Base-by-base conservation (phyloP, 148 eudicot genomes). In the Amaranthus cruentus region DNA sequence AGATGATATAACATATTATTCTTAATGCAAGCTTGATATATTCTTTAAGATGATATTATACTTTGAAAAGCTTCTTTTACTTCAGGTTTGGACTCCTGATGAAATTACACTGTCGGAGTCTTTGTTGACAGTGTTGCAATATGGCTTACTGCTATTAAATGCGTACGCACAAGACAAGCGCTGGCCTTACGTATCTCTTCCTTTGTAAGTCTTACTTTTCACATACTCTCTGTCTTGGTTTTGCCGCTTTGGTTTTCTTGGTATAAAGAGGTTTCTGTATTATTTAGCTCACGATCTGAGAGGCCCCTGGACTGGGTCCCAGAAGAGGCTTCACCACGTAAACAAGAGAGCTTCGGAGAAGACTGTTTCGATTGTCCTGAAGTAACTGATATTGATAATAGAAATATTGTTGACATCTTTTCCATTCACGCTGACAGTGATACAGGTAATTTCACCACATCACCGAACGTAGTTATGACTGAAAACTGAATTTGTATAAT, bases 221-320 rank as follows among this genome's bases (percentile, higher is more conserved):
- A 46, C 7, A 15, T 18, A 53, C 8, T 65, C 48, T 47, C n/a
- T 4, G 38, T n/a, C 55, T 63, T 44, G 9, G 11, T 42, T 44
- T 48, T 4, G 4, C 57, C 63, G 69, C 59, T 60, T 61, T 66
- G 54, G 18, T 46, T 6, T 52, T 43, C 38, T 21, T 52, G 15
- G 47, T 48, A 62, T 65, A 49, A 50, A 64, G 44, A 68, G 28
- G 66, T 18, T 56, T 80, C 44, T 49, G 50, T 47, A 14, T 78
- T 50, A 70, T 53, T 78, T 75, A 93, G 98, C 70, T 74, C 81
- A 51, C 88, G 88, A 83, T 73, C 83, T 71, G 88, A 88, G 73
- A 93, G 98, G 62, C 98, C 93, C 42, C 79, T 76, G 63, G 96
- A 93, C n/a, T 90, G 98, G 98, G 96, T 90, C 74, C 98, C 96